Evolutionary conservation across 2,329 filamentous ascomycete species (phyloP), one percentile per base, ranked within the genome.

Genomic region (Penicillium palitans): DNA sequence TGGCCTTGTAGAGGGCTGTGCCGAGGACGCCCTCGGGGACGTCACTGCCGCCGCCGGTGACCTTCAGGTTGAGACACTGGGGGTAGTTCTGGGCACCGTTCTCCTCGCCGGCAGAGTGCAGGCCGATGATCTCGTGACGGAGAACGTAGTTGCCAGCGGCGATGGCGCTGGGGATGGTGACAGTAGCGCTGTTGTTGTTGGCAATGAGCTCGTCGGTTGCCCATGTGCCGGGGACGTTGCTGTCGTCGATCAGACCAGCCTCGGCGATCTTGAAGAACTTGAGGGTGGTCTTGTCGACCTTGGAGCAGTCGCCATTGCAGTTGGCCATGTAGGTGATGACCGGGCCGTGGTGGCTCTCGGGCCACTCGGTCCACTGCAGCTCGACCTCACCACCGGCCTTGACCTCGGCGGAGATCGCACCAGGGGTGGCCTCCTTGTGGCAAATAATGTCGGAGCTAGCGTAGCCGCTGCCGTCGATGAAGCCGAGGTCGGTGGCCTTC

Each of bases 351-450:
- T 90, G 84, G 55, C 79, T 82, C 10, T 82, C 78, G n/a, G 87
- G 87, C 87, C 87, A 90, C 17, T 77, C 76, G 58, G 80, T 83
- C 87, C 87, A 90, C 66, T 84, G 80, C 49, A 90, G 74, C 58
- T 82, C 76, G 64, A 90, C 71, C 9, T 78, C 78, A 62, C 78
- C 78, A 61, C 87, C 88, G 15, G 87, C 87, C n/a, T 79, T 76
- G 39, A 88, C 81, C n/a, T 80, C 75, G 19, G 82, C 84, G 61
- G 80, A 78, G 57, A 79, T 76, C 17, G 74, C 66, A 40, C 80
- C 83, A n/a, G 80, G 79, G 31, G 79, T 78, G 31, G 81, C 85
- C 44, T 75, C 74, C 70, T 79, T 79, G 78, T 89, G 87, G 78
- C 85, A 88, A 74, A 86, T 84, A 63, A 88, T 86, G 67, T 86